Percentiles rank a stretch among this genome's conserved stretches.
These are phyloP conservation scores for Pisolithus orientalis DNA, from an alignment of 768 basidiomycete genomes.

Conservation along the genomic window DNA sequence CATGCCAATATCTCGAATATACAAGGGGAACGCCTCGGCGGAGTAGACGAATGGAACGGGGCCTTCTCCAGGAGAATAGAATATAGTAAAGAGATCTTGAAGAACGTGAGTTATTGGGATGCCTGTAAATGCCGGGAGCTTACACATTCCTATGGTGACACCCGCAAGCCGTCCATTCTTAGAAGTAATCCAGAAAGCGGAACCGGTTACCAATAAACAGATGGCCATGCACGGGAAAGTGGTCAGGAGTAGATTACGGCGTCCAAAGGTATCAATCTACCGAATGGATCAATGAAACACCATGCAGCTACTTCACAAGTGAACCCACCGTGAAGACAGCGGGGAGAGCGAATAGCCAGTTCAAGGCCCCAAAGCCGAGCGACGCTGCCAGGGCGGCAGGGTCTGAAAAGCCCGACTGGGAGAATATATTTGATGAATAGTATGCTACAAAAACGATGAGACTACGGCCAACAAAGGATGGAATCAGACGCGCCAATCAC, in stretches of 20 bases:
- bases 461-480: neutral
- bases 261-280: slow-evolving; percentile 62
- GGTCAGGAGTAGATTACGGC: slow-evolving; percentile 59
- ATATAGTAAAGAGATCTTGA: slow-evolving; percentile 41
- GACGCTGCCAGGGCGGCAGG: slow-evolving; percentile 54
- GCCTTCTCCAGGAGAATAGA: slow-evolving; percentile 76
- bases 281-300: neutral
- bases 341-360: slow-evolving; percentile 26
- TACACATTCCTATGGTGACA: slow-evolving; percentile 42
- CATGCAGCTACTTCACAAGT: neutral
- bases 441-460: slow-evolving; percentile 39
- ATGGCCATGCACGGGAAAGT: slow-evolving; percentile 77
- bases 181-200: slow-evolving; percentile 49
- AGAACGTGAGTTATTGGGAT: neutral
- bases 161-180: slow-evolving; percentile 33
- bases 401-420: slow-evolving; percentile 45
- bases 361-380: slow-evolving; percentile 58
- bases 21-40: slow-evolving; percentile 81
- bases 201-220: slow-evolving; percentile 60
- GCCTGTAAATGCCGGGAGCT: neutral
- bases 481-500: slow-evolving; percentile 28
- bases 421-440: slow-evolving; percentile 71
- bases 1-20: slow-evolving; percentile 17
- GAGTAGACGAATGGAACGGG: slow-evolving; percentile 84
- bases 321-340: slow-evolving; percentile 43